Base-by-base conservation (phyloP, 805 yeast genomes). In the Wickerhamomyces queroliae region DNA sequence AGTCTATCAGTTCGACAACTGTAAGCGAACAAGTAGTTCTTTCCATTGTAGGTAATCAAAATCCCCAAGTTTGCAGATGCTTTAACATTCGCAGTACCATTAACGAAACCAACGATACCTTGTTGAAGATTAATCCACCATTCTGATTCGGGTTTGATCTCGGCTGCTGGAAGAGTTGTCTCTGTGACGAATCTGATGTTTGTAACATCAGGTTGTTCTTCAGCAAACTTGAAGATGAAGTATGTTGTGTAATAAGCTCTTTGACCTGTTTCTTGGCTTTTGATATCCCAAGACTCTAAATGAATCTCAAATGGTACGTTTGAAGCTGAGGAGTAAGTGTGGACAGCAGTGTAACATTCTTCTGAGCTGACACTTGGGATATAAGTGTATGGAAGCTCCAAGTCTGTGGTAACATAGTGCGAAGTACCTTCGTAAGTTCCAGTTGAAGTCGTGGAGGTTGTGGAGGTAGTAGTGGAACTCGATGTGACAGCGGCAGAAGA, bases 221-320 rank as follows among this genome's bases (percentile, higher is more conserved):
- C 31, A 4, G 50, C 46, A 41, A 48, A 50, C 37, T 47, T 50
- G 32, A 41, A 41, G 38, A 41, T 32, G 18, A 36, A 30, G 35
- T 44, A 48, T 4, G 29, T 20, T 7, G 25, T 40, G 42, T 39
- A 43, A 9, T 25, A n/a, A 23, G 11, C 27, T 8, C 10, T n/a
- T 19, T 20, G 9, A 26, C 33, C 37, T 17, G 25, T 19, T 12
- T 17, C 23, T 25, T 10, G 13, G 18, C 8, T 19, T 15, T 25
- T 35, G 7, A 26, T 32, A 17, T n/a, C 15, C 31, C 31, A 28
- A 13, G 31, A 28, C 11, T 28, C 31, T 17, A 28, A 5, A 10
- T 13, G 16, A 13, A 13, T n/a, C 5, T 16, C 31, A 9, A 28
- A 17, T 28, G 31, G 31, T 11, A 17, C 17, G 13, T 28, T 9